These are phyloP conservation scores for Penicillium herquei DNA, from an alignment of 495 filamentous ascomycete species.

Conservation along the genomic window DNA sequence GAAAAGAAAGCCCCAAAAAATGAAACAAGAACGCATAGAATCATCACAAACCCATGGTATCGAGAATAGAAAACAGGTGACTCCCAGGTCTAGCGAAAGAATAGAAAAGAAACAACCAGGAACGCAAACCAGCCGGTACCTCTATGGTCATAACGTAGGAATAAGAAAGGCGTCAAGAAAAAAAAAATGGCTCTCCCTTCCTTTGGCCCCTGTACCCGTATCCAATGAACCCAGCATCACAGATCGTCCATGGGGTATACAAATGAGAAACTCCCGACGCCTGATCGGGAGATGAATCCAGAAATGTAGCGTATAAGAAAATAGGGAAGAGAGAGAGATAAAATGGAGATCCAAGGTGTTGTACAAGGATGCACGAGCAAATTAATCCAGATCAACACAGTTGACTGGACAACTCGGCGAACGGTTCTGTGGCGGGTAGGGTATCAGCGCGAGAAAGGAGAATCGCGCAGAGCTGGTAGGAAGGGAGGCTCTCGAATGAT, in stretches of 20 bases:
- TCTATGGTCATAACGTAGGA: slow-evolving; percentile 46
- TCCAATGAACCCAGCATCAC: slow-evolving; percentile 24
- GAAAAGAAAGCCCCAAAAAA: slow-evolving; percentile 13
- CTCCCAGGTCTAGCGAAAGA: slow-evolving; percentile 44
- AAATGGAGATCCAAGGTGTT: slow-evolving; percentile 34
- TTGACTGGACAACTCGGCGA: slow-evolving; percentile 9
- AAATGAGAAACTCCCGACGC: slow-evolving; percentile 9
- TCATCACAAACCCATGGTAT: slow-evolving; percentile 36
- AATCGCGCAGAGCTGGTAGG: slow-evolving; percentile 2
- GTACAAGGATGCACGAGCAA: slow-evolving; percentile 33
- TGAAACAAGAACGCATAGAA: slow-evolving; percentile 23
- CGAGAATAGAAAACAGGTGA: slow-evolving; percentile 32
- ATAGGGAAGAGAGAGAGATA: slow-evolving; percentile 11
- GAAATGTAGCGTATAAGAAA: slow-evolving; percentile 21
- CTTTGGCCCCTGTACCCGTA: slow-evolving; percentile 25
- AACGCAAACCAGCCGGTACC: slow-evolving; percentile 44
- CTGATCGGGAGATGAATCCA: slow-evolving; percentile 11
- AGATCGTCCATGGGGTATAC: slow-evolving; percentile 14
- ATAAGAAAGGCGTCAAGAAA: slow-evolving; percentile 13
- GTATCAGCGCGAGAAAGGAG: slow-evolving; percentile 2
- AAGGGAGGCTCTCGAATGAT: slow-evolving; percentile 11
- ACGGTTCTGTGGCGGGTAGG: neutral
- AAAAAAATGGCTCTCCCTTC: slow-evolving; percentile 20
- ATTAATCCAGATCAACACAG: slow-evolving; percentile 18
- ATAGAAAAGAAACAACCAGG: slow-evolving; percentile 34